Evolutionary conservation across 1,284 basidiomycete species (phyloP).

Genomic region (Xerocomus amazonicus): DNA sequence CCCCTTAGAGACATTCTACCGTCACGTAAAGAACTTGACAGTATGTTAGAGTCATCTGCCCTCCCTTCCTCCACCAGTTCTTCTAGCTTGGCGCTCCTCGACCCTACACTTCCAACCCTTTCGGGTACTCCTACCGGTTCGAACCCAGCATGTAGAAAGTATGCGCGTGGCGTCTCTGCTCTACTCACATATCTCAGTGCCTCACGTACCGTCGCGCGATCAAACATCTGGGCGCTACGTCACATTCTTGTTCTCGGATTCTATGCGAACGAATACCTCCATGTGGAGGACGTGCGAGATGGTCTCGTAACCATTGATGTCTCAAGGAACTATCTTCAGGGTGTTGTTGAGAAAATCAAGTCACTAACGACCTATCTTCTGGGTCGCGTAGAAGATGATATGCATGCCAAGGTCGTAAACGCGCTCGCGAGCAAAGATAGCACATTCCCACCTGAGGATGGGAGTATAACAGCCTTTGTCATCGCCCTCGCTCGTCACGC

Average conservation of each 20-base stretch:
- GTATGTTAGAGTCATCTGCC: conserved; percentile 38
- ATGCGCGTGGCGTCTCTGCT: conserved; percentile 62
- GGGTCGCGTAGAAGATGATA: conserved; percentile 38
- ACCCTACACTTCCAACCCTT: conserved; percentile 54
- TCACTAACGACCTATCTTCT: conserved; percentile 70
- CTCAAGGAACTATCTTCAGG: conserved; percentile 21
- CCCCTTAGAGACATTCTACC: conserved; percentile 53
- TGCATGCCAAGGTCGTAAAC: conserved; percentile 21
- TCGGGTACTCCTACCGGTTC: conserved; percentile 29
- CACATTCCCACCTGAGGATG: conserved; percentile 21
- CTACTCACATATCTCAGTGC: conserved; percentile 57
- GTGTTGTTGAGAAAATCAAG: conserved; percentile 50
- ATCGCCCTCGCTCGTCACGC: conserved; percentile 39
- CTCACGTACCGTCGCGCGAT: conserved; percentile 57
- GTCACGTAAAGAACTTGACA: conserved; percentile 43
- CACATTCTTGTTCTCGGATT: conserved; percentile 60
- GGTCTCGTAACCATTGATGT: conserved; percentile 42
- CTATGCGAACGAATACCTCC: conserved; percentile 53
- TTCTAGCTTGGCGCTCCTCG: conserved; percentile 58
- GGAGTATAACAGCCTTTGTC: conserved; percentile 40
- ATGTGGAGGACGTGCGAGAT: conserved; percentile 47
- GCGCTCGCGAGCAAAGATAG: conserved; percentile 29
- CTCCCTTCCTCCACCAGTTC: conserved; percentile 50
- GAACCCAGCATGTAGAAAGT: conserved; percentile 52
- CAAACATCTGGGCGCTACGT: conserved; percentile 59